Evolutionary conservation across 2,329 filamentous ascomycete species (phyloP), one percentile per base, ranked within the genome.

Genomic region (Alternaria incomplexa): DNA sequence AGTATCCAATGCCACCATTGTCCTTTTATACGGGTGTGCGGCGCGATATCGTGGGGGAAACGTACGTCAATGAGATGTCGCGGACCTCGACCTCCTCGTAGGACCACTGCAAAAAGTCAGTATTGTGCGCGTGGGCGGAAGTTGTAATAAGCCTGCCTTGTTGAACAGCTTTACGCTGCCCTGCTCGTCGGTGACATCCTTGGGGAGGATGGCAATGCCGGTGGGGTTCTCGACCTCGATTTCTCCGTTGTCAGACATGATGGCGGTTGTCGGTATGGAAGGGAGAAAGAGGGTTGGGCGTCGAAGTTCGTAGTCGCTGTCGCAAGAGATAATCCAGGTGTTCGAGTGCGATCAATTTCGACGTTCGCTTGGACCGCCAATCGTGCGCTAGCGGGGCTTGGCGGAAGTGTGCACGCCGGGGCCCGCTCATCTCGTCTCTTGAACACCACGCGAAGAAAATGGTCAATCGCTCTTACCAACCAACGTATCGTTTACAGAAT

Each of bases 81-180:
- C 95, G 91, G 86, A 99, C 96, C 89, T 99, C 96, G 82, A 99
- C 95, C 90, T 98, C 93, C 84, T 96, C 96, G 87, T 98, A 99
- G 86, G 86, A 90, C 90, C 94, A 97, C 87, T 74, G 66, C 61
- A 30, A 50, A 47, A 5, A 63, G 66, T 74, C 65, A 74, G 66
- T 36, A 54, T 28, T 12, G 23, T 57, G 58, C 61, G 54, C 6
- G 28, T 55, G 58, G 32, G 52, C 30, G 28, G 48, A 51, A 20
- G 61, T 62, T 56, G 64, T 36, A 28, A 53, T 62, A 47, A 55
- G 61, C 72, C 54, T 72, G 68, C 72, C 72, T 96, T 97, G 91
- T 96, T 96, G 90, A 97, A 97, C 80, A 97, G 89, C 91, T 97
- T 97, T 84, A 96, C 88, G 86, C 88, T 91, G 85, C 93, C 94